Percentiles rank a stretch among this genome's conserved stretches.
Conservation (phyloP, 306 rosid genomes). For the Trichosanthes truncata region DNA sequence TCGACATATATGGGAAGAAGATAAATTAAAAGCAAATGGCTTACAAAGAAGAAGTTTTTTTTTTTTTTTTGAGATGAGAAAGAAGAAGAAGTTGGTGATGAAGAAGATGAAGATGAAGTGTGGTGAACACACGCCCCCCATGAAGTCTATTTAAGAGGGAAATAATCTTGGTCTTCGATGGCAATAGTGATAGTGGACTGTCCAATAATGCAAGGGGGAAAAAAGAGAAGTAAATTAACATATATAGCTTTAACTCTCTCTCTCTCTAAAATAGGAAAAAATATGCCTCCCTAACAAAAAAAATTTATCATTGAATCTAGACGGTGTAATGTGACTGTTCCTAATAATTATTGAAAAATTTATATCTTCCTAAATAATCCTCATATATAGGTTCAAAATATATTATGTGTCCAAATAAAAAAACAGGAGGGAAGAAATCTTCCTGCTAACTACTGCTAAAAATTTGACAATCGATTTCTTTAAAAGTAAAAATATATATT, state of each 20-base stretch:
- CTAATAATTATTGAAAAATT: too few relatives aligned
- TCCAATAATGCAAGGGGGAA: neutral
- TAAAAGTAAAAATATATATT: neutral
- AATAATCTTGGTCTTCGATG: neutral
- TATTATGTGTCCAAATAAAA: too few relatives aligned
- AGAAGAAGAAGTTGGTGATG: neutral
- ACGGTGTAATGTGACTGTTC: too few relatives aligned
- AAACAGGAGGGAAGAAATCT: too few relatives aligned
- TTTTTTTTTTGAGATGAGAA: too few relatives aligned
- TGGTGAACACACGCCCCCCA: conserved; percentile 5
- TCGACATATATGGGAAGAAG: neutral
- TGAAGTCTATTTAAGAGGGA: neutral
- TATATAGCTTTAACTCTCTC: neutral
- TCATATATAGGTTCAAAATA: too few relatives aligned
- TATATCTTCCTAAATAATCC: too few relatives aligned
- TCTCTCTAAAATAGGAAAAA: neutral
- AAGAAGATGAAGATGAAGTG: neutral
- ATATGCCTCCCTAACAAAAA: too few relatives aligned
- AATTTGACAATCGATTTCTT: too few relatives aligned
- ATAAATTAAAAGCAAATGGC: neutral
- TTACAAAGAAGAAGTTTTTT: too few relatives aligned
- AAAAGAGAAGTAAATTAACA: neutral
- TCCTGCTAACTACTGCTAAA: too few relatives aligned
- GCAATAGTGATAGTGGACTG: neutral
- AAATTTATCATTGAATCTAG: too few relatives aligned